Evolutionary conservation across 2,329 filamentous ascomycete species (phyloP), one percentile per base, ranked within the genome.

Genomic region (Bertia moriformis): DNA sequence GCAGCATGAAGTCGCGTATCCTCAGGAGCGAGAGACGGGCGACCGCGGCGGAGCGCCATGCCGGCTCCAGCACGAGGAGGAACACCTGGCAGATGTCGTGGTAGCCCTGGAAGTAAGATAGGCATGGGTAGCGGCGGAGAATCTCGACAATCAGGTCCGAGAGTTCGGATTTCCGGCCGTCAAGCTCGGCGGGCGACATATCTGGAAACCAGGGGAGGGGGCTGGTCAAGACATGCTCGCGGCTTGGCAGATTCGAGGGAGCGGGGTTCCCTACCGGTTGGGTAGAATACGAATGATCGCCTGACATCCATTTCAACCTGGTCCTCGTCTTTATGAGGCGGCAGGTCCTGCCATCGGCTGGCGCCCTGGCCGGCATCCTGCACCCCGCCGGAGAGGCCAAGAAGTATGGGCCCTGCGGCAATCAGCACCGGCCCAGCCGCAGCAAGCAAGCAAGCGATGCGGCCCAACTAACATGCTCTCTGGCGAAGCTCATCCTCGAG

Each of bases 11-110:
- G 60, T 98, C 91, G 44, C 91, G 78, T 54, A 98, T 95, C 39
- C 87, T 81, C 36, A 96, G 71, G 20, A 88, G 68, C 3, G 88
- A 94, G 42, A 98, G 75, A 14, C 83, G 81, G 22, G 83, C 71
- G 20, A 93, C 74, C 14, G 80, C 75, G 4, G 66, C 57, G 14
- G 70, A 65, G n/a, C 83, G 79, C 40, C 66, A 56, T 17, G 66
- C 52, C 7, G 73, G 62, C 0, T 80, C 79, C 3, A 98, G 68
- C 10, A 95, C 88, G 14, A 98, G 71, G 30, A 96, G 72, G 43
- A 98, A 71, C 18, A 98, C 91, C 61, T 98, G 91, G 49, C 85
- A 91, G 51, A 98, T 96, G 62, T 98, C 91, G 59, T 98, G 91
- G 57, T 93, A 98, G 55, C 91, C 91, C 63, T 98, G 91, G 58